A percentile compares a stretch with the other conserved stretches of the same genome.
Evolutionary conservation across 2,329 filamentous ascomycete species (phyloP).

Genomic region (Phyllosticta ampelicida): DNA sequence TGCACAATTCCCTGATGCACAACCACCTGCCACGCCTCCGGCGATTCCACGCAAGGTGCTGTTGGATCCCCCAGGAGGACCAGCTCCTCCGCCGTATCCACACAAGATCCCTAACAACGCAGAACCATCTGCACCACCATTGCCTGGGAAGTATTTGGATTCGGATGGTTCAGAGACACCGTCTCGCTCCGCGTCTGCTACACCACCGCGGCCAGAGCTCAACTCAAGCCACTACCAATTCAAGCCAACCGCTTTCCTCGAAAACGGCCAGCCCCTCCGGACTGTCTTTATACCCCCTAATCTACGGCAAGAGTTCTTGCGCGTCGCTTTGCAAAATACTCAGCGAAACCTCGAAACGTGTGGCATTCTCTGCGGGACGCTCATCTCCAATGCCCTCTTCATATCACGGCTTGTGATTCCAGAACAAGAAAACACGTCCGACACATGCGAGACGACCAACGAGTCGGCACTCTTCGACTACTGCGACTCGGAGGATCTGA

Average conservation of each 20-base stretch:
- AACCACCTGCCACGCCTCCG: not conserved
- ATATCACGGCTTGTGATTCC: constrained; percentile 82
- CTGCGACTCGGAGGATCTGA: constrained; percentile 70
- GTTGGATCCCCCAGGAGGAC: not conserved
- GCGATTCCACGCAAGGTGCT: not conserved
- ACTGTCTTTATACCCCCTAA: constrained; percentile 75
- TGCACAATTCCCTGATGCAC: constrained; percentile 30
- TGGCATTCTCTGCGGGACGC: constrained; percentile 81
- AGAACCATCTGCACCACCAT: constrained; percentile 10
- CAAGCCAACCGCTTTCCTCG: constrained; percentile 74
- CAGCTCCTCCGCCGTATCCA: constrained; percentile 2
- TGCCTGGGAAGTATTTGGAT: constrained; percentile 18
- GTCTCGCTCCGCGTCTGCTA: constrained; percentile 21
- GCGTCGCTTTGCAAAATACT: constrained; percentile 67
- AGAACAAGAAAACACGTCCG: constrained; percentile 76
- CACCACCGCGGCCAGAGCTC: constrained; percentile 24
- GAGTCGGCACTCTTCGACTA: constrained; percentile 80
- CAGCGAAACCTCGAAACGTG: constrained; percentile 79
- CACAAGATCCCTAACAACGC: not conserved
- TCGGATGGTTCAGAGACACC: constrained; percentile 6
- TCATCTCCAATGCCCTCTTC: constrained; percentile 89
- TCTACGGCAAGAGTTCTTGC: constrained; percentile 64
- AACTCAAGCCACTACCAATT: constrained; percentile 59
- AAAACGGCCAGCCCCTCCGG: constrained; percentile 77
- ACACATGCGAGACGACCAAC: constrained; percentile 91